Evolutionary conservation across 495 filamentous ascomycete genomes (phyloP).

Genomic region (Podospora pseudocomata): DNA sequence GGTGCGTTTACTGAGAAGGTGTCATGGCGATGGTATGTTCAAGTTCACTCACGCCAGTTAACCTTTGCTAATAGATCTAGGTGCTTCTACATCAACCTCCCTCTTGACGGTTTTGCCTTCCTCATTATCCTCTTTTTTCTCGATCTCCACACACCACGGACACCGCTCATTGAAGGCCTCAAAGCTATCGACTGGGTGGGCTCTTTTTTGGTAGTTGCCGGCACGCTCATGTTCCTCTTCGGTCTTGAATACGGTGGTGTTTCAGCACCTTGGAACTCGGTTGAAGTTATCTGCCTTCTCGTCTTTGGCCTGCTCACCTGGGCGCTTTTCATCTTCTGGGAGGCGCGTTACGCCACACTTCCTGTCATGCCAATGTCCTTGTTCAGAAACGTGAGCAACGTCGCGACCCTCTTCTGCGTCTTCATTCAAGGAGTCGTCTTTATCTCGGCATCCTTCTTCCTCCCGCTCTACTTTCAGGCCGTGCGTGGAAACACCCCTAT

Average conservation of each 20-base stretch:
- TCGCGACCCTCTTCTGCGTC: not conserved
- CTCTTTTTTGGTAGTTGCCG: not conserved
- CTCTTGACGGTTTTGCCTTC: not conserved
- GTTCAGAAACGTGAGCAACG: not conserved
- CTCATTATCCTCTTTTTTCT: not conserved
- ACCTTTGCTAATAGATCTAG: not conserved
- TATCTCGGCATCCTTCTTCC: not conserved
- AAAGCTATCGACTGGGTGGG: not conserved
- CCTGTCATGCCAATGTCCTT: not conserved
- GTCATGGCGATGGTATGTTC: slow-evolving; percentile 1
- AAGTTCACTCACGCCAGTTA: not conserved
- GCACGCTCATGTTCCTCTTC: not conserved
- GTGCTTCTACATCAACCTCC: not conserved
- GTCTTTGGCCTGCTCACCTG: slow-evolving; percentile 2
- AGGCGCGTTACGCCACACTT: not conserved
- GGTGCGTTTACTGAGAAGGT: not conserved
- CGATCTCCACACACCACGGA: not conserved
- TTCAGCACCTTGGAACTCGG: not conserved
- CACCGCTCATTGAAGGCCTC: not conserved
- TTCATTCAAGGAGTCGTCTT: not conserved
- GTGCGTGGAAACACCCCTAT: not conserved
- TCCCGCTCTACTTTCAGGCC: not conserved
- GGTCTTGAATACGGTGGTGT: not conserved
- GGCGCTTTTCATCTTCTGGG: not conserved
- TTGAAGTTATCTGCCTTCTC: not conserved